These are phyloP conservation scores for Stygiomarasmius scandens DNA, from an alignment of 1,284 basidiomycete genomes.

Conservation along the genomic window DNA sequence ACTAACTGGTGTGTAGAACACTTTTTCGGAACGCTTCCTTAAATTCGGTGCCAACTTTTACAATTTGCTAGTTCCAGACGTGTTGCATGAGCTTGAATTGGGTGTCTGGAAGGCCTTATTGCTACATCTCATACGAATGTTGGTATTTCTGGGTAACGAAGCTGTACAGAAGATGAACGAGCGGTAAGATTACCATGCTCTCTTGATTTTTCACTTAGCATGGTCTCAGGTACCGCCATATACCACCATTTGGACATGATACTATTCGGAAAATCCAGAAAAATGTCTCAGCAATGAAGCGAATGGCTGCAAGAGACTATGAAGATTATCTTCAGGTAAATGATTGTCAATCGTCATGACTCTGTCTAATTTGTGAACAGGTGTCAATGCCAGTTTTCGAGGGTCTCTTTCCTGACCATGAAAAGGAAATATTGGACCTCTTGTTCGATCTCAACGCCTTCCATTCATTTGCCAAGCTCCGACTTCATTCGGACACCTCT, in stretches of 20 bases:
- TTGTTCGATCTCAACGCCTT: background rate
- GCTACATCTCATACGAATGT: slow-evolving; percentile 25
- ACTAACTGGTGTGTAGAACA: slow-evolving; percentile 1
- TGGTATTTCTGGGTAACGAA: slow-evolving; percentile 13
- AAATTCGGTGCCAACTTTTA: slow-evolving; percentile 7
- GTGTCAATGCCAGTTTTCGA: slow-evolving; percentile 9
- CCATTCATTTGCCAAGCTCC: slow-evolving; percentile 7
- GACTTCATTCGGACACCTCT: slow-evolving; percentile 19
- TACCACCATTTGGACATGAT: slow-evolving; percentile 21
- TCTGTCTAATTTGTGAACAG: background rate
- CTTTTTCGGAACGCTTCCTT: slow-evolving; percentile 4
- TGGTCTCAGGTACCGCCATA: slow-evolving; percentile 2
- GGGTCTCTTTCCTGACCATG: slow-evolving; percentile 14
- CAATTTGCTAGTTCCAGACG: slow-evolving; percentile 20
- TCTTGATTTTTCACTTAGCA: slow-evolving; percentile 5
- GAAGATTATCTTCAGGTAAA: slow-evolving; percentile 25
- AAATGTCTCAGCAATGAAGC: slow-evolving; percentile 25
- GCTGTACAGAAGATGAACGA: slow-evolving; percentile 11
- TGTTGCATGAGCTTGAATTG: slow-evolving; percentile 22
- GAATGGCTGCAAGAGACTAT: slow-evolving; percentile 25
- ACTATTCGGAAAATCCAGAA: slow-evolving; percentile 22
- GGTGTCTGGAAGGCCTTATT: slow-evolving; percentile 27
- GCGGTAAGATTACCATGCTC: slow-evolving; percentile 1
- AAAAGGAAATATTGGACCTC: background rate
- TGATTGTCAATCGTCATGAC: background rate